Evolutionary conservation across 768 basidiomycete species (phyloP).

Genomic region (Leucogyrophana mollusca): DNA sequence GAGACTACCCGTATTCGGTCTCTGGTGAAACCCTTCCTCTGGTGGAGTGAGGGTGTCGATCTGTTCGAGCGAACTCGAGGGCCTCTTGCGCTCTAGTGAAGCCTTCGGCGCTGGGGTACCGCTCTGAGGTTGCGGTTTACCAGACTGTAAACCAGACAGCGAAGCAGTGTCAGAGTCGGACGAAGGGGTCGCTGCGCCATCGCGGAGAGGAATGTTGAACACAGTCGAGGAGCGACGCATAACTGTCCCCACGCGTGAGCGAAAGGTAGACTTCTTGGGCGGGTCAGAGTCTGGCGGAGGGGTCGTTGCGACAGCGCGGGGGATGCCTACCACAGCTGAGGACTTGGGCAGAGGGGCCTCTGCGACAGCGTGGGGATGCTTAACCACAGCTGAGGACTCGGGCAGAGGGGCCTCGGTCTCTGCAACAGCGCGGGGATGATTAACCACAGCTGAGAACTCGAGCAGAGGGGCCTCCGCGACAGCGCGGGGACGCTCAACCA

Average conservation of each 20-base stretch:
- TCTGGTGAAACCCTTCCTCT: too few species aligned
- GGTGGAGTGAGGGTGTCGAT: conserved; percentile 33
- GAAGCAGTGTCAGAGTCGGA: conserved; percentile 27
- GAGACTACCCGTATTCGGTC: too few species aligned
- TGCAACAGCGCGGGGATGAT: too few species aligned
- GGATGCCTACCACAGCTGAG: too few species aligned
- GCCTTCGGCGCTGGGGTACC: conserved; percentile 1
- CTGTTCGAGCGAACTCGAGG: conserved; percentile 28
- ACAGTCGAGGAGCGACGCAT: conserved; percentile 62
- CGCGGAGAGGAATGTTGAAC: conserved; percentile 38
- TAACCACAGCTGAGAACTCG: too few species aligned
- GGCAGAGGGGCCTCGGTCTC: too few species aligned
- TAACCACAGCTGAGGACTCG: too few species aligned
- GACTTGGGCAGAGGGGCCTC: too few species aligned
- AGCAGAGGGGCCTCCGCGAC: too few species aligned
- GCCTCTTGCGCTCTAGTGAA: conserved; percentile 25
- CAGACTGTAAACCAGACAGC: conserved; percentile 23
- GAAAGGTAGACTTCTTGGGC: conserved; percentile 43
- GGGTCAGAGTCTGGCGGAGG: conserved; percentile 26
- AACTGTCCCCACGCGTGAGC: conserved; percentile 58
- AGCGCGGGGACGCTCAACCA: too few species aligned
- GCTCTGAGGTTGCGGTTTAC: conserved; percentile 9
- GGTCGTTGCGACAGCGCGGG: conserved; percentile 19
- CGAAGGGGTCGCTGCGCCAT: conserved; percentile 17
- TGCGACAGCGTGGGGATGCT: too few species aligned